phyloP scores from a whole-genome alignment of 768 basidiomycete genomes.

The Strobilomyces confusus region DNA sequence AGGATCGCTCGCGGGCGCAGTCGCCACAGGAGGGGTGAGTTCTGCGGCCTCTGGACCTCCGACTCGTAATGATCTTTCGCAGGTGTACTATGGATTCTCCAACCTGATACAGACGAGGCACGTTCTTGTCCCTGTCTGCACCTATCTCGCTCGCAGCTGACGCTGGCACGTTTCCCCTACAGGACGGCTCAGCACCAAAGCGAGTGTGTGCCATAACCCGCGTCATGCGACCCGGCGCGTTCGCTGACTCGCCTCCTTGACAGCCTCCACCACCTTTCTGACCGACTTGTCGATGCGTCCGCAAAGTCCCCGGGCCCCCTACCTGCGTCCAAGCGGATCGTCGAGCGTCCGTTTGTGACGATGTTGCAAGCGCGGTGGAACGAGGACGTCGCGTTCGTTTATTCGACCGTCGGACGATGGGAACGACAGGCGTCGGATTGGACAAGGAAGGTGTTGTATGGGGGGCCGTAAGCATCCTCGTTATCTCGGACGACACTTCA shows the following conservation, averaged over 20 bases:
- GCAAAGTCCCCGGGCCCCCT: conserved; percentile 46
- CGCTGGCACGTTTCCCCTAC: neutral
- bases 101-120: conserved; percentile 55
- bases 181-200: conserved; percentile 53
- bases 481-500: neutral
- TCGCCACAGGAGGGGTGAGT: conserved; percentile 62
- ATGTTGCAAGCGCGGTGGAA: conserved; percentile 59
- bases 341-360: conserved; percentile 41
- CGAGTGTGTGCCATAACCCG: conserved; percentile 39
- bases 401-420: conserved; percentile 41
- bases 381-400: conserved; percentile 45
- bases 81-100: conserved; percentile 74
- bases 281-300: conserved; percentile 49
- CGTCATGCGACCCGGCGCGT: neutral
- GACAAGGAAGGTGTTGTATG: conserved; percentile 46
- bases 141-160: too few relatives aligned
- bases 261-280: conserved; percentile 49
- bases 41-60: neutral
- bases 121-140: neutral
- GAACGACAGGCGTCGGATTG: conserved; percentile 45
- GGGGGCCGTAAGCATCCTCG: conserved; percentile 15
- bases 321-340: conserved; percentile 52
- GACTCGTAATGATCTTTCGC: neutral
- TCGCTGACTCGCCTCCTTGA: neutral
- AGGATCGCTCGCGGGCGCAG: conserved; percentile 66